Evolutionary conservation across 2,329 filamentous ascomycete species (phyloP), one percentile per base, ranked within the genome.

Genomic region (Penicillium sp.): DNA sequence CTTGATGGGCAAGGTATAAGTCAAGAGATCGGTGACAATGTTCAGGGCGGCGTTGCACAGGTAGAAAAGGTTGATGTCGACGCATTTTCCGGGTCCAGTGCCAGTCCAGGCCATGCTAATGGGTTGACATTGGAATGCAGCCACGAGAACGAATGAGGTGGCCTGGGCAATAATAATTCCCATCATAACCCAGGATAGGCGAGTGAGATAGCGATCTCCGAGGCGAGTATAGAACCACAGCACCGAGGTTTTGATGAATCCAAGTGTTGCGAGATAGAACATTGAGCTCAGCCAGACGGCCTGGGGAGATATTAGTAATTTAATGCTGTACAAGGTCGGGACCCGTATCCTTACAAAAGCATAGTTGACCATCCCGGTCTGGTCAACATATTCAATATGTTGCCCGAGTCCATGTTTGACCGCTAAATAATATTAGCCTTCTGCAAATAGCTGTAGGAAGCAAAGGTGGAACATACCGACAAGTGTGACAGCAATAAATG

Each of bases 41-140:
- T 87, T 87, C 61, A 86, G 78, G 29, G 83, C 80, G 2, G 84
- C 84, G 37, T 85, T 78, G 37, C 78, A 77, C 31, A 83, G 76
- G 29, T 85, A 77, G 50, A 84, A 81, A 0, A 74, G 72, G 2
- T 80, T 77, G 59, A 86, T 73, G 54, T 75, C 69, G 54, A 84
- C 71, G 56, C 81, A 84, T n/a, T 67, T 58, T 60, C 79, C 59
- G 0, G 69, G 41, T 6, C 71, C 63, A 17, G 62, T 63, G n/a
- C 64, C 62, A 35, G 76, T 67, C 77, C 78, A 80, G 41, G 72
- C 74, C 48, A 69, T 74, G 17, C 63, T 60, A 37, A 80, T 67
- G 13, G 79, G 78, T 7, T 62, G 61, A 61, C 78, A 80, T 58
- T 79, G 78, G 63, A 82, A 78, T 27, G 76, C 77, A 25, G 73